Percentiles rank a stretch among this genome's conserved stretches.
phyloP scores from a whole-genome alignment of 352 stramenopile species.

The Globisporangium okanoganense region DNA sequence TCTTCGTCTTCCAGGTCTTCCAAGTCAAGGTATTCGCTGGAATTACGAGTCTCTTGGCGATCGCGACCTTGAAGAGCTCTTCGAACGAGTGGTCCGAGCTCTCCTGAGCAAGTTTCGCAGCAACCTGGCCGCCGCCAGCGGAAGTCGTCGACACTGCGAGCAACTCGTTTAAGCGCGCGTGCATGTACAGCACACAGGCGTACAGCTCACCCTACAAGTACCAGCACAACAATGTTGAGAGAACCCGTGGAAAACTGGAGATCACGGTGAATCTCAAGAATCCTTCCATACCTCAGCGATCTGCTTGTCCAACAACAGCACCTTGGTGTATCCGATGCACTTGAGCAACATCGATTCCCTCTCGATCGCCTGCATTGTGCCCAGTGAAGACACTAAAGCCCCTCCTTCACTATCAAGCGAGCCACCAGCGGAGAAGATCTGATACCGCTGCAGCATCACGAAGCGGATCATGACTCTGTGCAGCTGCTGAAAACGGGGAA shows the following conservation, averaged over 20 bases:
- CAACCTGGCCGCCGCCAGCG: slow-evolving; percentile 3
- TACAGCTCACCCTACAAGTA: slow-evolving; percentile 28
- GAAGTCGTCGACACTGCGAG: slow-evolving; percentile 23
- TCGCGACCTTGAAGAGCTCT: slow-evolving; percentile 34
- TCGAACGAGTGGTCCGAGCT: slow-evolving; percentile 45
- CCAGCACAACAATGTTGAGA: neutral
- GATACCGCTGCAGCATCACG: slow-evolving; percentile 53
- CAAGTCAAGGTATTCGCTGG: slow-evolving; percentile 16
- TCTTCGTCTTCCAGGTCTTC: slow-evolving; percentile 35
- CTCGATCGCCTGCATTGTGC: slow-evolving; percentile 10
- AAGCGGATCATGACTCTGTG: slow-evolving; percentile 43
- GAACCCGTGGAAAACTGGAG: neutral
- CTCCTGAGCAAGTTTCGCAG: slow-evolving; percentile 15
- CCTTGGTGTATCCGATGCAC: slow-evolving; percentile 50
- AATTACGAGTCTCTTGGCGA: slow-evolving; percentile 4
- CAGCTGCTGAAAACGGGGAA: slow-evolving; percentile 40
- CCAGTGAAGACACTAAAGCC: neutral
- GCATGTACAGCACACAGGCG: slow-evolving; percentile 56
- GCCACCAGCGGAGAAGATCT: slow-evolving; percentile 26
- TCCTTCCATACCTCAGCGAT: slow-evolving; percentile 32
- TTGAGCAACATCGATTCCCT: slow-evolving; percentile 34
- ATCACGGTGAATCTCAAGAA: neutral
- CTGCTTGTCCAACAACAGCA: slow-evolving; percentile 36
- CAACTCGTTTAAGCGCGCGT: slow-evolving; percentile 56
- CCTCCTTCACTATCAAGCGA: neutral